Conservation (phyloP, 148 eudicot species). For the Vaccinium darrowii region DNA sequence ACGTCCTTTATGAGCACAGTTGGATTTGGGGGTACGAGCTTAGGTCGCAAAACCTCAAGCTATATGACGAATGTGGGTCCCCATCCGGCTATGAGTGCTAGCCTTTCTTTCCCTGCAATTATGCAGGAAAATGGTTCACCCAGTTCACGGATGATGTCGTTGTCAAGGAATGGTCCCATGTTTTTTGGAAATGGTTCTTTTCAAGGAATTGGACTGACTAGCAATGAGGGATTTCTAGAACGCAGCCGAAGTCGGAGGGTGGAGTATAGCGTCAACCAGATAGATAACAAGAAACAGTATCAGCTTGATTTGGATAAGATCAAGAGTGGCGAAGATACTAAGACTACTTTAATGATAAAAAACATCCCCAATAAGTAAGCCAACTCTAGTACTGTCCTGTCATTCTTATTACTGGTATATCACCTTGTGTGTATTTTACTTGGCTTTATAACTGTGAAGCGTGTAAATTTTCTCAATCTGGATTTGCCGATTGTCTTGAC, state of each 20-base stretch:
- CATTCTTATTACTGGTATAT: background rate
- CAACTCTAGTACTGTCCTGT: background rate
- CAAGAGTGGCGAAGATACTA: constrained; percentile 44
- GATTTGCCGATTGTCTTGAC: constrained; percentile 7
- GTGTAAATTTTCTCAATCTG: background rate
- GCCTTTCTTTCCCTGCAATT: constrained; percentile 36
- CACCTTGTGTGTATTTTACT: background rate
- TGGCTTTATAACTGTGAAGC: background rate
- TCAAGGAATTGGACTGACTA: constrained; percentile 35
- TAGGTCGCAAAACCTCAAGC: constrained; percentile 26
- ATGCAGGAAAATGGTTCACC: constrained; percentile 44
- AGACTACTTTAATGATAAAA: constrained; percentile 61
- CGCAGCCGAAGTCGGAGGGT: constrained; percentile 41
- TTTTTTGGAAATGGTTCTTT: constrained; percentile 41
- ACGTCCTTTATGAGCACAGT: constrained; percentile 31
- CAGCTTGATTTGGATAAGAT: constrained; percentile 62
- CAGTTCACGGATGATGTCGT: constrained; percentile 45
- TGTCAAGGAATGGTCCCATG: constrained; percentile 41
- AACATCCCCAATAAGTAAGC: constrained; percentile 65
- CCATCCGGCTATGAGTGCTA: constrained; percentile 31
- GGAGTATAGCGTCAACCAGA: constrained; percentile 42
- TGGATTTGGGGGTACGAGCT: constrained; percentile 29
- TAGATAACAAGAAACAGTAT: constrained; percentile 46
- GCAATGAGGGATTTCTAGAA: constrained; percentile 43
- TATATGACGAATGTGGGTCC: constrained; percentile 33